phyloP scores from a whole-genome alignment of 2,329 filamentous ascomycete genomes.

The Mollisia scopiformis region DNA sequence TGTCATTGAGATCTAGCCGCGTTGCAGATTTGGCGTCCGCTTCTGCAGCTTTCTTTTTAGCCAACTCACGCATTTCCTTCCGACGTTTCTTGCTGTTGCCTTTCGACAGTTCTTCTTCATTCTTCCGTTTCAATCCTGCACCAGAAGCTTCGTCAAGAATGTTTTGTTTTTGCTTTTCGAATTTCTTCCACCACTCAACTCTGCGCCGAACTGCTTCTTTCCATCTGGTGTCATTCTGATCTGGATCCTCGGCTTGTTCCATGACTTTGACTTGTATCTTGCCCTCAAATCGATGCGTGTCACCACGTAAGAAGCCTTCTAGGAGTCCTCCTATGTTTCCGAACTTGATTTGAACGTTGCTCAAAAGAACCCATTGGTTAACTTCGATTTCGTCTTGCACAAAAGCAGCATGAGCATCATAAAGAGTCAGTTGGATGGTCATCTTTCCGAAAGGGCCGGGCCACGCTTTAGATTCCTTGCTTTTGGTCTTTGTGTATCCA shows the following conservation, averaged over 20 bases:
- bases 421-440: slow-evolving; percentile 73
- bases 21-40: slow-evolving; percentile 35
- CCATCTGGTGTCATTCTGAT: slow-evolving; percentile 50
- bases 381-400: slow-evolving; percentile 57
- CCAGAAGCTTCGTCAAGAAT: slow-evolving; percentile 41
- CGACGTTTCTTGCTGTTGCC: slow-evolving; percentile 32
- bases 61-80: slow-evolving; percentile 34
- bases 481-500: slow-evolving; percentile 50
- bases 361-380: slow-evolving; percentile 66
- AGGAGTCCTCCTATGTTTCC: slow-evolving; percentile 56
- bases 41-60: slow-evolving; percentile 33
- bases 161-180: slow-evolving; percentile 43
- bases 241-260: slow-evolving; percentile 41
- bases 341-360: slow-evolving; percentile 72
- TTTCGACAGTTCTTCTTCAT: slow-evolving; percentile 14
- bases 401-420: slow-evolving; percentile 64
- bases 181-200: slow-evolving; percentile 56
- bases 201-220: slow-evolving; percentile 66
- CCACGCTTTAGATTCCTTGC: slow-evolving; percentile 54
- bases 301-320: slow-evolving; percentile 73
- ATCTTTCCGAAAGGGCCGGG: slow-evolving; percentile 73
- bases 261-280: slow-evolving; percentile 64
- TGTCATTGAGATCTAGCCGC: slow-evolving; percentile 33
- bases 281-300: slow-evolving; percentile 48
- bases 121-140: slow-evolving; percentile 33